phyloP scores from a whole-genome alignment of 2,329 filamentous ascomycete genomes.

The Cladophialophora carrionii region DNA sequence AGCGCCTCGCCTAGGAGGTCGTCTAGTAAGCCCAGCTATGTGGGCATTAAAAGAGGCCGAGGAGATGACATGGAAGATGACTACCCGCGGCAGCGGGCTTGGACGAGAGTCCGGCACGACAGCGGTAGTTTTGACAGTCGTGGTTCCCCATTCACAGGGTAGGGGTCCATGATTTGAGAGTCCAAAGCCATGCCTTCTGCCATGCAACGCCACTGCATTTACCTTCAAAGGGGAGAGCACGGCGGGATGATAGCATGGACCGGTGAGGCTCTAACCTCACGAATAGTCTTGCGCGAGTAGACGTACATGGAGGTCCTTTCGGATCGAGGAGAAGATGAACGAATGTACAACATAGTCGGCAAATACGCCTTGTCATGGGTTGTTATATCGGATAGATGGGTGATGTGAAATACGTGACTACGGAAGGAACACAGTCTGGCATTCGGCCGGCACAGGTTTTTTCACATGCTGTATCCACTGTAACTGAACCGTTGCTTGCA shows the following conservation, averaged over 20 bases:
- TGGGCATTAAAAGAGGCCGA: conserved; percentile 6
- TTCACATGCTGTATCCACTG: no score
- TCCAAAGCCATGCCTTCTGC: not conserved
- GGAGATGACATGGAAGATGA: not conserved
- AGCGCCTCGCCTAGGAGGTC: not conserved
- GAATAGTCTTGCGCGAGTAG: no score
- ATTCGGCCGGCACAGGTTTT: no score
- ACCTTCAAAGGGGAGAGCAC: not conserved
- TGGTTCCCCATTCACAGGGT: not conserved
- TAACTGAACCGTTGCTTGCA: no score
- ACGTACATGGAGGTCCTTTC: not conserved
- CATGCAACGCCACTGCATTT: not conserved
- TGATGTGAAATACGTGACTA: not conserved
- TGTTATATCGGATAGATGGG: not conserved
- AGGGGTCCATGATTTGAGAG: not conserved
- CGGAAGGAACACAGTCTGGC: no score
- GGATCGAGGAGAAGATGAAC: not conserved
- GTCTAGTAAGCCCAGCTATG: not conserved
- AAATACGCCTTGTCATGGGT: not conserved
- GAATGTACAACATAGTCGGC: not conserved
- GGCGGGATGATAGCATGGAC: no score
- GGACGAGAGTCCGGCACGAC: not conserved
- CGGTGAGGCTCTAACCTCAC: no score
- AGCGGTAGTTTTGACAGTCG: not conserved
- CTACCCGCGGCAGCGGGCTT: not conserved